Evolutionary conservation across 208 protist genomes (phyloP).

Genomic region (Leishmania lainsoni): DNA sequence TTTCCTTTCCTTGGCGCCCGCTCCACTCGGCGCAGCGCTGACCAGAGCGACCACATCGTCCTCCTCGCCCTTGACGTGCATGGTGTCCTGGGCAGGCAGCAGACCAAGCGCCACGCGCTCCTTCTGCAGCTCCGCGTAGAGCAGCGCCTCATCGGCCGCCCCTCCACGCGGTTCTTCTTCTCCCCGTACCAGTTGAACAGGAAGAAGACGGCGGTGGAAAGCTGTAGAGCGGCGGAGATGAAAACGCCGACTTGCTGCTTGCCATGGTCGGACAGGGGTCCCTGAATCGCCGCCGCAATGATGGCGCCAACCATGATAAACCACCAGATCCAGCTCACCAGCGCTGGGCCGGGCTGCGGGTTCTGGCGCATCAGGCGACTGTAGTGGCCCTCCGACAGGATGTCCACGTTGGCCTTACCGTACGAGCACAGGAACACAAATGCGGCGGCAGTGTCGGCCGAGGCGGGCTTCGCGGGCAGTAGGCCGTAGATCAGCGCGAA

Average conservation of each 20-base stretch:
- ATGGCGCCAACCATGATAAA: constrained; percentile 53
- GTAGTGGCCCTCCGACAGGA: constrained; percentile 82
- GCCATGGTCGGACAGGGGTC: constrained; percentile 55
- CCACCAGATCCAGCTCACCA: constrained; percentile 75
- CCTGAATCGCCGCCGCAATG: constrained; percentile 51
- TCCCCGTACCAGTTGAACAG: constrained; percentile 76
- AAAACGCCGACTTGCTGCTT: constrained; percentile 51
- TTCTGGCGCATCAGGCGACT: constrained; percentile 57
- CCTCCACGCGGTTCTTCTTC: constrained; percentile 57
- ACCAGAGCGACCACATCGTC: background rate
- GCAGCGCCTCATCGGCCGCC: constrained; percentile 35
- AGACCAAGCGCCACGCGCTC: constrained; percentile 31
- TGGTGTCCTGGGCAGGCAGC: constrained; percentile 43
- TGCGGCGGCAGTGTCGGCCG: constrained; percentile 38
- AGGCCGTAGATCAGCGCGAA: constrained; percentile 38
- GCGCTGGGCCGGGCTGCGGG: constrained; percentile 42
- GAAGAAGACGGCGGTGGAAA: constrained; percentile 52
- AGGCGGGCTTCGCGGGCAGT: constrained; percentile 39
- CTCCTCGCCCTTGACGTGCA: background rate
- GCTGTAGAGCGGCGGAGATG: constrained; percentile 59
- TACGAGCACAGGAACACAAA: constrained; percentile 63
- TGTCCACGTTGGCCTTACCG: constrained; percentile 74
- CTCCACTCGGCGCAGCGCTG: background rate
- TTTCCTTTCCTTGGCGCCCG: constrained; percentile 3
- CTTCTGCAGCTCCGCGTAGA: constrained; percentile 34